Evolutionary conservation across 2,329 filamentous ascomycete species (phyloP).

Genomic region (Metarhizium album): DNA sequence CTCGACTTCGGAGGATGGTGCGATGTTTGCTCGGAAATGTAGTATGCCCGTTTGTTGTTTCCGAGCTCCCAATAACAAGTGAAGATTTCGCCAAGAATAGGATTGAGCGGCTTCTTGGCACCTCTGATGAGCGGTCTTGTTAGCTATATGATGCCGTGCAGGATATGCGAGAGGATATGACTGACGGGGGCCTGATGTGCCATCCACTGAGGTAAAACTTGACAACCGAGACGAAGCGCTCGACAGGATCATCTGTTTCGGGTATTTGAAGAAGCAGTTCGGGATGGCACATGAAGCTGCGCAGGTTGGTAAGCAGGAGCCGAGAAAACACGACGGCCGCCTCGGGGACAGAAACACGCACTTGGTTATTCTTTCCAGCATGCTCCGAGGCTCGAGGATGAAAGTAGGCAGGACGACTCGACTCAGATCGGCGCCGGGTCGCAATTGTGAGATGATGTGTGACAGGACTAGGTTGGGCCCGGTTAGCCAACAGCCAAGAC

Average conservation of each 20-base stretch:
- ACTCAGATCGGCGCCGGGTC: conserved; percentile 89
- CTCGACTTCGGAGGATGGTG: conserved; percentile 98
- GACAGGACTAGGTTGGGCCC: conserved; percentile 57
- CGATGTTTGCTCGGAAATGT: conserved; percentile 94
- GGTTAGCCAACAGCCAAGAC: not conserved
- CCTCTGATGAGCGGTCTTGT: conserved; percentile 49
- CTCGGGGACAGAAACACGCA: conserved; percentile 32
- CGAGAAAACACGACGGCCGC: not conserved
- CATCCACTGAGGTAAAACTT: conserved; percentile 98
- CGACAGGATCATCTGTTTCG: conserved; percentile 73
- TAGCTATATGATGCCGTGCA: not conserved
- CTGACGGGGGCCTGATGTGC: conserved; percentile 96
- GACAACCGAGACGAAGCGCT: conserved; percentile 88
- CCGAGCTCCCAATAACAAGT: conserved; percentile 93
- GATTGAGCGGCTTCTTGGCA: conserved; percentile 96
- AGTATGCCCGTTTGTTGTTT: conserved; percentile 79
- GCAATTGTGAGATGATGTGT: conserved; percentile 94
- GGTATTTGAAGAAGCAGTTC: conserved; percentile 88
- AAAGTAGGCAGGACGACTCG: conserved; percentile 93
- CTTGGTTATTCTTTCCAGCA: conserved; percentile 99
- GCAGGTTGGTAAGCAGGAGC: conserved; percentile 2
- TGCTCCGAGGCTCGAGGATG: conserved; percentile 92
- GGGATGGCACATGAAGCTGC: conserved; percentile 97
- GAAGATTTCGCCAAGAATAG: conserved; percentile 88
- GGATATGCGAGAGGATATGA: no score